Evolutionary conservation across 768 basidiomycete species (phyloP), one percentile per base, ranked within the genome.

Genomic region (Pulveroboletus sp.): DNA sequence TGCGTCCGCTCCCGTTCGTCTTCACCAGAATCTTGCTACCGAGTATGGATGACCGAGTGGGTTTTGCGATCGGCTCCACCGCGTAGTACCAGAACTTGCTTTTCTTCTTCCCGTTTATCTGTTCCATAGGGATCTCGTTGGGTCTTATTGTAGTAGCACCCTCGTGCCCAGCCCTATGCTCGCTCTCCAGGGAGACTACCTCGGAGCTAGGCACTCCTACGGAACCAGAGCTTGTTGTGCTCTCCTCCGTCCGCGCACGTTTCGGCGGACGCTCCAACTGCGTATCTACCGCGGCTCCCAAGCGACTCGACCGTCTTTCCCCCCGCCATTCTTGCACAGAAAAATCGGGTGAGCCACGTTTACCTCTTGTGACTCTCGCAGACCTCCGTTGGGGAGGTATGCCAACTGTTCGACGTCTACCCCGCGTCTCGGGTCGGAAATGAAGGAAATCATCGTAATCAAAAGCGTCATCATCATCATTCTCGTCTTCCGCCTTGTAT

Each of bases 61-160:
- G 55, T 24, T 69, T 72, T 8, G 76, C 66, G 39, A 78, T 59
- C 1, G 88, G 85, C 58, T 92, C 89, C 24, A 92, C 86, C 17
- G 89, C 89, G 56, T 93, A 93, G 39, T 86, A 84, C 89, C 89
- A 90, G 65, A 83, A 91, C 61, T 86, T 90, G 62, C 89, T 91
- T 66, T 78, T 83, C 72, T 88, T 91, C 72, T 84, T 89, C 53
- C 89, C 88, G 31, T 79, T 81, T 21, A 89, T 75, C 51, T 84
- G 78, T 50, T 89, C 89, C 63, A 89, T 55, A n/a, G 84, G 84
- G 38, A 82, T 72, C 62, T 92, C 88, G 32, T 74, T 82, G 13
- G 85, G 79, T 61, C 83, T 89, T 55, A 88, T 62, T 32, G 80
- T 81, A 14, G 86, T 81, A 0, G 84, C 82, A 39, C 84, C 80